Evolutionary conservation across 192 early-diverging fungal species (phyloP).

Genomic region (Geranomyces variabilis): DNA sequence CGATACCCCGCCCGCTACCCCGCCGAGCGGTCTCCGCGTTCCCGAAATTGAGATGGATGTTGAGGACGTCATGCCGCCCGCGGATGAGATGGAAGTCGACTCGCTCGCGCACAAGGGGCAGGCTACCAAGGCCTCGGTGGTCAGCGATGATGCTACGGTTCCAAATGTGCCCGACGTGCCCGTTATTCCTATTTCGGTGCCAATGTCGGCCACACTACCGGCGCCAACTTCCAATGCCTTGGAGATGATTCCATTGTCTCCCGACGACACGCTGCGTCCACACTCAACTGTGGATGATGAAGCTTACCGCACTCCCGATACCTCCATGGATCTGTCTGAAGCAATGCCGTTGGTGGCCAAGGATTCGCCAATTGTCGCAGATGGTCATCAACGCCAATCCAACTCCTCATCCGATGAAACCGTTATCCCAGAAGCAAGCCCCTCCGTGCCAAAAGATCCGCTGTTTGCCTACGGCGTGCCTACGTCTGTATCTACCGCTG

Average conservation of each 20-base stretch:
- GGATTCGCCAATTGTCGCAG: background rate
- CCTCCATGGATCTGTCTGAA: background rate
- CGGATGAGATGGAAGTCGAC: background rate
- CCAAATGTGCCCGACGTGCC: too few species aligned
- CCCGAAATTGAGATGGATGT: background rate
- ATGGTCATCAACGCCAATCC: too few species aligned
- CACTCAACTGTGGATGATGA: background rate
- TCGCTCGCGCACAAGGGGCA: background rate
- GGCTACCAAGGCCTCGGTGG: too few species aligned
- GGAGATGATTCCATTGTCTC: background rate
- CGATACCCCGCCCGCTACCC: conserved; percentile 20
- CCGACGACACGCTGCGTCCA: background rate
- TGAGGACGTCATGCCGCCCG: background rate
- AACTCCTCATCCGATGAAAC: background rate
- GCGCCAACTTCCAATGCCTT: background rate
- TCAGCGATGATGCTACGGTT: too few species aligned
- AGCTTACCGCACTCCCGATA: background rate
- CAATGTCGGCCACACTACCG: too few species aligned
- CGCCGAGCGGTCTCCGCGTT: conserved; percentile 5
- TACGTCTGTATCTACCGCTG: background rate
- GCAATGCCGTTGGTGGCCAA: background rate
- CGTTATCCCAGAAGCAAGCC: background rate
- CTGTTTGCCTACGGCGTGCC: conserved; percentile 6
- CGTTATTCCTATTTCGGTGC: too few species aligned
- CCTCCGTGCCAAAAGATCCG: conserved; percentile 3